Evolutionary conservation across 169 alveolate species (phyloP).

Genomic region (Eimeria sp.): DNA sequence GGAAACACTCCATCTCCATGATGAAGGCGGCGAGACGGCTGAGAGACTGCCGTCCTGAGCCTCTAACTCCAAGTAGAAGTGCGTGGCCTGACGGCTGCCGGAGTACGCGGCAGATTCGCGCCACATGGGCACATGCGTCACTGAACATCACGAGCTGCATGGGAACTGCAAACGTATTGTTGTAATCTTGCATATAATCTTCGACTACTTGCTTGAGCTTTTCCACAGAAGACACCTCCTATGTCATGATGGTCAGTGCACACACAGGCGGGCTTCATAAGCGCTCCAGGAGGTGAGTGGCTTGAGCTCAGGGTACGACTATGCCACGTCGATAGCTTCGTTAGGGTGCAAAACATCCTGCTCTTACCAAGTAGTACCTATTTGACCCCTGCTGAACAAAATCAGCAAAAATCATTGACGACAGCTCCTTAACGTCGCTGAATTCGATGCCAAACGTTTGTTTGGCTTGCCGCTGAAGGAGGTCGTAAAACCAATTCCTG

Average conservation of each 20-base stretch:
- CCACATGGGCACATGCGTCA: conserved; percentile 97
- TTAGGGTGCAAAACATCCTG: not conserved
- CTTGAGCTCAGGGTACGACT: not conserved
- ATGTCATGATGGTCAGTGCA: conserved; percentile 92
- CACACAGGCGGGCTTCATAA: not conserved
- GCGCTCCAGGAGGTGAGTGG: not conserved
- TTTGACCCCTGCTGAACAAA: conserved; percentile 46
- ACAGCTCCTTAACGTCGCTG: conserved; percentile 83
- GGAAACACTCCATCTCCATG: conserved; percentile 93
- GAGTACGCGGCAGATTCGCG: conserved; percentile 96
- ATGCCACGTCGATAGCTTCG: not conserved
- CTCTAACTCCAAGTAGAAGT: conserved; percentile 98
- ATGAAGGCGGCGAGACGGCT: conserved; percentile 97
- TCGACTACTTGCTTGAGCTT: conserved; percentile 85
- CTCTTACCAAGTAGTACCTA: conserved; percentile 60
- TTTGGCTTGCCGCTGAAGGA: conserved; percentile 80
- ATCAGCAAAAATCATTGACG: conserved; percentile 85
- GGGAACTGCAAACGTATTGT: conserved; percentile 88
- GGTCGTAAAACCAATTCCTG: conserved; percentile 88
- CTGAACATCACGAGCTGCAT: conserved; percentile 95
- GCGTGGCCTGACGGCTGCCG: conserved; percentile 98
- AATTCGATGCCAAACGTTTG: conserved; percentile 83
- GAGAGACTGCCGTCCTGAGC: conserved; percentile 98
- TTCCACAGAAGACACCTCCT: conserved; percentile 94
- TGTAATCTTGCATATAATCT: conserved; percentile 91